Evolutionary conservation across 768 basidiomycete species (phyloP), one percentile per base, ranked within the genome.

Genomic region (Chalciporus piperatus): DNA sequence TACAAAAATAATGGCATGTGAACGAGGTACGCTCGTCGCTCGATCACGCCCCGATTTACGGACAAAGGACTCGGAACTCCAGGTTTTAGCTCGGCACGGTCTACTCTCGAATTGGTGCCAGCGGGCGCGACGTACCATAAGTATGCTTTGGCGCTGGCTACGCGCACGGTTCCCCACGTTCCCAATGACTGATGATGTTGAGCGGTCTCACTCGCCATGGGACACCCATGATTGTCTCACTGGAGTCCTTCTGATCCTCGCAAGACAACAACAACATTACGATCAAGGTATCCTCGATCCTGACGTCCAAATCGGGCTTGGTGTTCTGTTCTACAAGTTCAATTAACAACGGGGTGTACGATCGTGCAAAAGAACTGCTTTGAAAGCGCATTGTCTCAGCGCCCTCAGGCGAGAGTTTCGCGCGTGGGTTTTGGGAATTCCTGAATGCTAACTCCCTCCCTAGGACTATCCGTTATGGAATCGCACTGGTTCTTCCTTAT

Each of bases 391-490:
- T 71, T 99, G 43, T 80, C 82, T 30, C 80, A 81, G 20, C 77
- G 87, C 30, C 96, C 97, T 5, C 83, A 81, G 51, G 85, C 84
- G 55, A n/a, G n/a, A 59, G 77, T 32, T 54, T 30, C n/a, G 14
- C 16, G 23, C 40, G 19, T 19, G 48, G 28, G n/a, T 33, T 48
- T 33, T 19, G 6, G 23, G 5, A 35, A 32, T 11, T 38, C 27
- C 6, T 41, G 17, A n/a, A 25, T 35, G 40, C 49, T 47, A 25
- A 48, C 38, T 17, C 27, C 10, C 19, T 41, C 16, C 22, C 14
- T 52, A 83, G 89, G 97, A 99, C 70, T 98, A 93, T 68, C 73
- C 93, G 6, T 69, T 98, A 12, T 99, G 97, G 97, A 99, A 99
- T 68, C 77, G 97, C 45, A 73, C 97, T 13, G 97, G 97, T 6